Percentiles rank a stretch among this genome's conserved stretches.
Evolutionary conservation across 257 asterid species (phyloP).

Genomic region (Fraxinus pennsylvanica): DNA sequence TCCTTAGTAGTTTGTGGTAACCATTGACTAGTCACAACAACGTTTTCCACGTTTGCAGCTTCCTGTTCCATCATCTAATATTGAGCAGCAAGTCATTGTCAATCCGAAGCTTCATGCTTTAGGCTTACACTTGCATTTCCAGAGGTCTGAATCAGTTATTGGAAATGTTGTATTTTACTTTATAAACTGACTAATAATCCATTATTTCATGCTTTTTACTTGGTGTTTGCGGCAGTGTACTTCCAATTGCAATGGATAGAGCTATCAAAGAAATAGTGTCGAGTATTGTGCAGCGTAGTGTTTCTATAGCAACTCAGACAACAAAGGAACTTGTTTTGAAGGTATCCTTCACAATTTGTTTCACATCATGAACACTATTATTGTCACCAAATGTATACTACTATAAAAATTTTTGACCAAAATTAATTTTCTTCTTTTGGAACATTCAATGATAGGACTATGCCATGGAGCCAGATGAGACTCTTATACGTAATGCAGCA

Average conservation of each 20-base stretch:
- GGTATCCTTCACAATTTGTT: constrained; percentile 39
- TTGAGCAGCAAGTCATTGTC: constrained; percentile 91
- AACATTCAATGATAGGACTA: constrained; percentile 62
- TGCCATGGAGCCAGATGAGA: constrained; percentile 97
- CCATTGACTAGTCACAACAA: constrained; percentile 11
- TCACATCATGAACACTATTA: background rate
- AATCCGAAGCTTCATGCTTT: constrained; percentile 72
- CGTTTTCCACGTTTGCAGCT: constrained; percentile 47
- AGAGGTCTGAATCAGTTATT: constrained; percentile 59
- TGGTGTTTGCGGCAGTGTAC: constrained; percentile 60
- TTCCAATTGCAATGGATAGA: constrained; percentile 91
- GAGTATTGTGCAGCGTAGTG: constrained; percentile 92
- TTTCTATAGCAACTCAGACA: constrained; percentile 94
- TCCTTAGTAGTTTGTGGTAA: background rate
- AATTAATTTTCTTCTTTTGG: constrained; percentile 8
- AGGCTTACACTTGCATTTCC: constrained; percentile 81
- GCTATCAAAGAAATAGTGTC: constrained; percentile 95
- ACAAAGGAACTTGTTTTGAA: constrained; percentile 94
- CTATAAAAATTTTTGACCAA: background rate
- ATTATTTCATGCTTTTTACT: background rate
- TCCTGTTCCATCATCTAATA: constrained; percentile 76
- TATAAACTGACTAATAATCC: background rate
- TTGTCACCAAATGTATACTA: background rate
- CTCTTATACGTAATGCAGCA: constrained; percentile 86
- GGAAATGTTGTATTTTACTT: constrained; percentile 14